phyloP scores from a whole-genome alignment of 2,329 filamentous ascomycete species.

The Fusarium musae region DNA sequence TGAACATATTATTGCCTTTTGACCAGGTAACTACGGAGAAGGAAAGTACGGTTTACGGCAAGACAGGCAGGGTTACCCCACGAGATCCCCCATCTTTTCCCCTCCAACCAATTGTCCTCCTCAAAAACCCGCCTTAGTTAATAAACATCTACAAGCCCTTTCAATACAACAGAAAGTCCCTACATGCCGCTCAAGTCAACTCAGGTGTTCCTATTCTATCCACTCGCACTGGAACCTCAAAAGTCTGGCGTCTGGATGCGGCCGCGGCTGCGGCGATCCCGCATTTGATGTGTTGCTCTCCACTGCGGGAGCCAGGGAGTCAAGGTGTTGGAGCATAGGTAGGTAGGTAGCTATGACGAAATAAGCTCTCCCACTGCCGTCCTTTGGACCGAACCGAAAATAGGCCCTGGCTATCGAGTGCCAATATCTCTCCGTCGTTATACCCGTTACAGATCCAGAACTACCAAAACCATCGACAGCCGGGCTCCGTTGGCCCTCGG shows the following conservation, averaged over 20 bases:
- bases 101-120: constrained; percentile 3
- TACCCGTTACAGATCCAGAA: constrained; percentile 3
- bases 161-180: background rate
- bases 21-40: background rate
- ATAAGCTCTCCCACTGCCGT: constrained; percentile 34
- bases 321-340: constrained; percentile 17
- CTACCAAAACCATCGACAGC: constrained; percentile 8
- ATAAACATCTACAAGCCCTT: background rate
- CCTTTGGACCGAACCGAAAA: constrained; percentile 47
- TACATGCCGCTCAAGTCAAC: background rate
- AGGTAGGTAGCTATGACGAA: constrained; percentile 31
- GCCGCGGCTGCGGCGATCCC: background rate
- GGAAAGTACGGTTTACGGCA: background rate
- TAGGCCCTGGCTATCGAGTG: constrained; percentile 14
- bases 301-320: constrained; percentile 39
- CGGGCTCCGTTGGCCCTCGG: constrained; percentile 44
- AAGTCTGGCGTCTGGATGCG: background rate
- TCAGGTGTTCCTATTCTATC: background rate
- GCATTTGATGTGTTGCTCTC: constrained; percentile 13
- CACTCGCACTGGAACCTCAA: background rate
- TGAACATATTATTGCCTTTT: background rate
- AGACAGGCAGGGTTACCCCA: constrained; percentile 34
- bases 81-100: constrained; percentile 20
- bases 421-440: background rate
- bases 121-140: background rate